Evolutionary conservation across 2,329 filamentous ascomycete species (phyloP), one percentile per base, ranked within the genome.

Genomic region (Aspergillus floridensis): DNA sequence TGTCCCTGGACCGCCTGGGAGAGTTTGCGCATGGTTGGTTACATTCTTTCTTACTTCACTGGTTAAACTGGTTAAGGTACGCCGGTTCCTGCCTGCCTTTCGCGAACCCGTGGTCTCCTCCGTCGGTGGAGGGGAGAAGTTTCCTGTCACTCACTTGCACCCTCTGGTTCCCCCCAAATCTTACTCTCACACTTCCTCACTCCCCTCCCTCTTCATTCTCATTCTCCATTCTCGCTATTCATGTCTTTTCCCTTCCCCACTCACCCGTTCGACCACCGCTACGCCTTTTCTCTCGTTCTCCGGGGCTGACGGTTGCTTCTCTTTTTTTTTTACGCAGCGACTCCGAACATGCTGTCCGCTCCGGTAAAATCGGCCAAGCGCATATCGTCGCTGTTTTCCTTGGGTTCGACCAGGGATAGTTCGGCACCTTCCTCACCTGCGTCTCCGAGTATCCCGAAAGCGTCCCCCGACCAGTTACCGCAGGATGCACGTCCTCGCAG

Each of bases 331-430:
- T 26, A 53, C 57, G 44, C 49, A 58, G 56, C 59, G 57, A 46
- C 58, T 41, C 32, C 22, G 38, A 73, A 63, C 62, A 76, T 76
- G 73, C 67, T 78, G 65, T 77, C 75, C 26, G 72, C 76, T 68
- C 76, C 75, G 54, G 70, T 72, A 58, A 78, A 77, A 65, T 76
- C 76, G 58, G 76, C 75, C 59, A 78, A 74, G 68, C 77, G 77
- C 59, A 76, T 80, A 59, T 79, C 77, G 11, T 80, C 78, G 41
- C 72, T 80, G 49, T 79, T 80, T 60, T 78, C 77, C 6, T 59
- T 79, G 60, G 70, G 74, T 12, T 73, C 73, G 22, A 66, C 71
- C 44, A 75, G 76, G 61, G 74, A 77, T 53, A 62, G 64, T 19
- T 69, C 70, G 32, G 63, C 66, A 46, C 68, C 73, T 1, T 66